Evolutionary conservation across 139 green algal species (phyloP).

Genomic region (Coelastrella sp.): DNA sequence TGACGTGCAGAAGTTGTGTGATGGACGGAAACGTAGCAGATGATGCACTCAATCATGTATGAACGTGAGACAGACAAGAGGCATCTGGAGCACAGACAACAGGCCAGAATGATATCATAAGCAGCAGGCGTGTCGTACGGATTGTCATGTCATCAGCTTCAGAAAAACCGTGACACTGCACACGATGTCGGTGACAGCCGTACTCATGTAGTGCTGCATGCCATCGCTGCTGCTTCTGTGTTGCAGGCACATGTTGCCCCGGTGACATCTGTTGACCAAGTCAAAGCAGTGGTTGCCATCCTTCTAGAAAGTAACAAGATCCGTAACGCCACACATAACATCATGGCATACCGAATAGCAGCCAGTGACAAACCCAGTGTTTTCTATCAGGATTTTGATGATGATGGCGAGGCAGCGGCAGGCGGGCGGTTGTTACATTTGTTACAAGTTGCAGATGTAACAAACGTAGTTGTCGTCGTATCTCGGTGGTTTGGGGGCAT

Average conservation of each 20-base stretch:
- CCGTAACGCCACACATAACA: slow-evolving; percentile 87
- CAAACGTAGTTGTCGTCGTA: slow-evolving; percentile 80
- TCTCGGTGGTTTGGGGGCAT: slow-evolving; percentile 87
- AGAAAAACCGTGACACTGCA: too few relatives aligned
- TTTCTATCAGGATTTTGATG: slow-evolving; percentile 82
- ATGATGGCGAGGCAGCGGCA: slow-evolving; percentile 88
- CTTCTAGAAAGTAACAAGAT: slow-evolving; percentile 87
- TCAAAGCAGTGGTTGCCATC: slow-evolving; percentile 73
- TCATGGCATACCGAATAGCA: slow-evolving; percentile 85
- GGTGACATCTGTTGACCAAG: slow-evolving; percentile 65
- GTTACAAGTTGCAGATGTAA: slow-evolving; percentile 69
- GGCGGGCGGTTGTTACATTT: slow-evolving; percentile 87
- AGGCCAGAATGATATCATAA: too few relatives aligned
- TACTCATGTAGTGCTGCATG: too few relatives aligned
- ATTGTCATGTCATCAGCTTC: too few relatives aligned
- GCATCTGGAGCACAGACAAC: too few relatives aligned
- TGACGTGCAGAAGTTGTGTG: too few relatives aligned
- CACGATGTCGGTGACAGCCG: too few relatives aligned
- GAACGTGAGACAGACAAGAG: too few relatives aligned
- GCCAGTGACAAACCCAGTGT: background rate
- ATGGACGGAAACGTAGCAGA: too few relatives aligned
- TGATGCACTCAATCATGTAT: too few relatives aligned
- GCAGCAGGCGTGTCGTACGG: too few relatives aligned
- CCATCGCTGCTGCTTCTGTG: background rate
- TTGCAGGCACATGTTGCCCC: slow-evolving; percentile 64